Evolutionary conservation across 768 basidiomycete species (phyloP).

Genomic region (Suillus paluster): DNA sequence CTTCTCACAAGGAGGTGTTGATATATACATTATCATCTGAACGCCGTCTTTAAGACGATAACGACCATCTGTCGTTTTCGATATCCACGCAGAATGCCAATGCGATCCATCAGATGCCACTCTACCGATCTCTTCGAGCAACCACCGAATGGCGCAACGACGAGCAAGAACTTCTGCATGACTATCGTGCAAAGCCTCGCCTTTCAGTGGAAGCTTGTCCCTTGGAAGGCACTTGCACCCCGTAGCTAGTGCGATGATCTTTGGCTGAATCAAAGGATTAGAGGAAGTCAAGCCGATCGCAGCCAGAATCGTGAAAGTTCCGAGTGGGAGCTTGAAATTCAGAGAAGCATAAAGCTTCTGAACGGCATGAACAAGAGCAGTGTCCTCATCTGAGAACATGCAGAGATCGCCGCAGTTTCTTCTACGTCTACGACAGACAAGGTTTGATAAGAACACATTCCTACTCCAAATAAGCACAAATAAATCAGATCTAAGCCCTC

Average conservation of each 20-base stretch:
- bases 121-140: conserved; percentile 66
- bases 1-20: conserved; percentile 60
- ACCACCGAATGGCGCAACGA: conserved; percentile 77
- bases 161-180: conserved; percentile 94
- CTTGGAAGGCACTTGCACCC: conserved; percentile 87
- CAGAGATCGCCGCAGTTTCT: background rate
- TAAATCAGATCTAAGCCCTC: background rate
- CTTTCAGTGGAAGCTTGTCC: conserved; percentile 59
- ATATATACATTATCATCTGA: conserved; percentile 74
- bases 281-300: conserved; percentile 51
- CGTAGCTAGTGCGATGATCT: conserved; percentile 74
- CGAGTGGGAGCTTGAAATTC: conserved; percentile 52
- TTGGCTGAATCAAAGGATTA: conserved; percentile 29
- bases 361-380: conserved; percentile 40
- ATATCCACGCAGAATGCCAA: conserved; percentile 39
- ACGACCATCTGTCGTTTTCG: conserved; percentile 43
- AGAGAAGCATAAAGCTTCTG: conserved; percentile 49
- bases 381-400: conserved; percentile 17
- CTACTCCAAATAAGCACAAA: conserved; percentile 19
- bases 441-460: conserved; percentile 4
- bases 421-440: background rate
- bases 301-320: conserved; percentile 69
- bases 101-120: conserved; percentile 37
- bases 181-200: conserved; percentile 85
- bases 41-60: conserved; percentile 54